phyloP scores from a whole-genome alignment of 2,329 filamentous ascomycete species.

The Plenodomus lindquistii region DNA sequence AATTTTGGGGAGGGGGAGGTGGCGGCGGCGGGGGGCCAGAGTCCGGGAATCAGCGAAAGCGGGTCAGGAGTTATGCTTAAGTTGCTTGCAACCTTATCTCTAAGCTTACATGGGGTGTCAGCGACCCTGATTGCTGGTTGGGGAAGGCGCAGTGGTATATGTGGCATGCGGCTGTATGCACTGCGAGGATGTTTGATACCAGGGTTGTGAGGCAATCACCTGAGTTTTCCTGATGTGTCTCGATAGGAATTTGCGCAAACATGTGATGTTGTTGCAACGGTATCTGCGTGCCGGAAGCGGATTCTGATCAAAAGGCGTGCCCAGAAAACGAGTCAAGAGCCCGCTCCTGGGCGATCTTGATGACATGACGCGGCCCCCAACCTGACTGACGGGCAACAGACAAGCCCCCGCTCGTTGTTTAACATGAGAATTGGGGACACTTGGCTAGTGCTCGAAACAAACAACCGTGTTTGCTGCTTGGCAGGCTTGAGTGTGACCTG shows the following conservation, averaged over 20 bases:
- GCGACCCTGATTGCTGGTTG: constrained; percentile 14
- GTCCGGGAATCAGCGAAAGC: constrained; percentile 24
- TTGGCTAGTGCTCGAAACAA: constrained; percentile 38
- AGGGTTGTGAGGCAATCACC: not conserved
- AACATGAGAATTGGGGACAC: constrained; percentile 19
- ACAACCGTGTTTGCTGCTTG: constrained; percentile 36
- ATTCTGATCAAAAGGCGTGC: not conserved
- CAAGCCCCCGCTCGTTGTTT: constrained; percentile 21
- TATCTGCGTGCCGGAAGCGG: too few species aligned
- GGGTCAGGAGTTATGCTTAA: constrained; percentile 44
- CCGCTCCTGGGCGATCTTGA: not conserved
- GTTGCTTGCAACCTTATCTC: constrained; percentile 43
- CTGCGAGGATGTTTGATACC: not conserved
- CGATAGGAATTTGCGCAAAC: too few species aligned
- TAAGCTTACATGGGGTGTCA: constrained; percentile 31
- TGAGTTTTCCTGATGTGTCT: not conserved
- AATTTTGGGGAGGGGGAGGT: constrained; percentile 1
- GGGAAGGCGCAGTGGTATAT: not conserved
- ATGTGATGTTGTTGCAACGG: not conserved
- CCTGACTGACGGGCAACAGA: constrained; percentile 8
- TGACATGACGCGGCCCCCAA: not conserved
- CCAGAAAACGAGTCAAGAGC: not conserved
- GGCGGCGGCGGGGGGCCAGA: constrained; percentile 7
- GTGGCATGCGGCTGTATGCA: not conserved
- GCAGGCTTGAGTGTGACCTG: constrained; percentile 38